Evolutionary conservation across 306 rosid species (phyloP), one percentile per base, ranked within the genome.

Genomic region (Prunus fruticosa): DNA sequence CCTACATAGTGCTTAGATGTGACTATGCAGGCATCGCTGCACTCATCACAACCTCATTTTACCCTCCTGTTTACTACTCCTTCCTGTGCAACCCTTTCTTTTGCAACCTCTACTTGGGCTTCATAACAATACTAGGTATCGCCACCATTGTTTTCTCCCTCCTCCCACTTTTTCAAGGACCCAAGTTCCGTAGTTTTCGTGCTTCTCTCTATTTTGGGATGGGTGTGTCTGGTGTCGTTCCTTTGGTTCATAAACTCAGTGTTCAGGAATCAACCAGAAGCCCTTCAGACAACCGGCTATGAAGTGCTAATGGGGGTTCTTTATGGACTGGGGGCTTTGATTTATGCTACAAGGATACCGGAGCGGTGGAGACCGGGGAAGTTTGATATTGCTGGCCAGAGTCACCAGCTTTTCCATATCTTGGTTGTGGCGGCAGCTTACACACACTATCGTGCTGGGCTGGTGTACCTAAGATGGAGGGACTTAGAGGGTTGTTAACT

Each of bases 391-490:
- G 91, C 89, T 6, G 91, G 93, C 19, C 82, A 86, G 51, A 88
- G 93, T 67, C 93, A 90, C 80, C 93, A 86, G 73, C 76, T 88
- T 28, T 90, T 90, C 52, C 91, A 88, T 88, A 76, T 90, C 20
- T 69, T 90, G 80, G 91, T 88, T 78, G 93, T 90, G 76, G 89
- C 91, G 1, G 96, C 82, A 58, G 93, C 93, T 64, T 87, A 83
- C 75, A 84, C 88, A 11, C 96, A 88, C 66, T 88, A 88, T 41
- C 84, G 2, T 1, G 86, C 79, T 11, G 93, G 91, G 0, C 81
- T 88, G 8, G 23, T 88, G 68, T 83, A 86, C 69, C 82, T 90
- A 53, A 78, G 81, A 78, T 88, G 93, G 96, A 80, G 93, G 74
- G 87, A 86, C 74, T 58, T 75, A 67, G 32, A 79, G 58, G 86